Conservation (phyloP, 2,329 filamentous ascomycete genomes). For the Calonectria leucothoes region DNA sequence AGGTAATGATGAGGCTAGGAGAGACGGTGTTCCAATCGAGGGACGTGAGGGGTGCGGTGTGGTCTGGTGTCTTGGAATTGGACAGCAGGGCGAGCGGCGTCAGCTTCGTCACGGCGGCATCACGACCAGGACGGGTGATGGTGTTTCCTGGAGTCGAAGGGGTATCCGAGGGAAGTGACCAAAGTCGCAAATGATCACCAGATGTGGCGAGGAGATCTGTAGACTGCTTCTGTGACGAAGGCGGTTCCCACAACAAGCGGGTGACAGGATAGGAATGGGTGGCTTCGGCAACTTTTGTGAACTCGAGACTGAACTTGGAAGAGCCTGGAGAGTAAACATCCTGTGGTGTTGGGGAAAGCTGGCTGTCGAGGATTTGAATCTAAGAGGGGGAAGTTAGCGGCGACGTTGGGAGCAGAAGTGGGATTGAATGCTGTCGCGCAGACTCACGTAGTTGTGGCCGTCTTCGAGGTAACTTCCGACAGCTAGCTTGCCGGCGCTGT, state of each 20-base stretch:
- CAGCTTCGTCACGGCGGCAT: constrained; percentile 78
- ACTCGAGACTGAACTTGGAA: constrained; percentile 84
- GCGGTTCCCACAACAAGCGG: constrained; percentile 93
- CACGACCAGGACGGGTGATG: constrained; percentile 69
- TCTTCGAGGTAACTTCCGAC: constrained; percentile 97
- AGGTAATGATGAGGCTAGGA: constrained; percentile 97
- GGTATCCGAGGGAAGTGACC: constrained; percentile 85
- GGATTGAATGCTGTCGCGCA: constrained; percentile 1
- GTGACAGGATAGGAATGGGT: constrained; percentile 98
- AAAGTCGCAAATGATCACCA: constrained; percentile 91
- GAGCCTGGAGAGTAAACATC: constrained; percentile 77
- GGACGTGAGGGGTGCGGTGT: constrained; percentile 95
- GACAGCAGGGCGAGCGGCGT: constrained; percentile 93
- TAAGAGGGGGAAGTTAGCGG: constrained; percentile 49
- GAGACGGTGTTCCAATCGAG: constrained; percentile 98
- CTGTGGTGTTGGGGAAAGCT: constrained; percentile 77
- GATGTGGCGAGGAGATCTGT: constrained; percentile 96
- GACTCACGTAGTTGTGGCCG: constrained; percentile 89
- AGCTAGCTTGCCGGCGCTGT: constrained; percentile 90
- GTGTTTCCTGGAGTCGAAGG: constrained; percentile 70
- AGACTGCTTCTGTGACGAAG: constrained; percentile 92
- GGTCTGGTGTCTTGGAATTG: constrained; percentile 98
- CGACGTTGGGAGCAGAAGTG: background rate
- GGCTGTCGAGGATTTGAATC: constrained; percentile 97
- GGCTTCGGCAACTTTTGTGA: constrained; percentile 93